Conservation (phyloP, 2,329 filamentous ascomycete species). For the Claviceps maximensis region DNA sequence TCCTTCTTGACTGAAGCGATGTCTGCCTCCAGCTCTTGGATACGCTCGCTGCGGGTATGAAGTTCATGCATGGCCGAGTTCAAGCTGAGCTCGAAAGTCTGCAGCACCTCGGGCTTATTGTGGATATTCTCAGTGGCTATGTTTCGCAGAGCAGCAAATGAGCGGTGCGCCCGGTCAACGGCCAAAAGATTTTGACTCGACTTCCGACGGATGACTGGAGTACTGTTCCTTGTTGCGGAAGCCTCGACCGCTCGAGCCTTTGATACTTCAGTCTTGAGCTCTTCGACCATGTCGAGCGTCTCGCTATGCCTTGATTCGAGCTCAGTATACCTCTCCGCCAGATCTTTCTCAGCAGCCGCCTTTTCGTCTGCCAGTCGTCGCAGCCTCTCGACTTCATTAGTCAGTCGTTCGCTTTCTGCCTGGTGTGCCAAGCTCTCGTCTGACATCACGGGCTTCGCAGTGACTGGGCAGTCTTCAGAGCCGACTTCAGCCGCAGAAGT, state of each 20-base stretch:
- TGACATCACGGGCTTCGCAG: constrained; percentile 28
- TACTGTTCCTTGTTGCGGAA: constrained; percentile 49
- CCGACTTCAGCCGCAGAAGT: constrained; percentile 43
- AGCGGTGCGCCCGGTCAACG: constrained; percentile 82
- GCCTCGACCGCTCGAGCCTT: constrained; percentile 54
- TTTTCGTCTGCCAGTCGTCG: constrained; percentile 61
- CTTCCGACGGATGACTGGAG: constrained; percentile 79
- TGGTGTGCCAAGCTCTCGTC: constrained; percentile 25
- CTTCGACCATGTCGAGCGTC: constrained; percentile 74
- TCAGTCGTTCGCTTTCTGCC: constrained; percentile 29
- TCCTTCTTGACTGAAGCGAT: constrained; percentile 77
- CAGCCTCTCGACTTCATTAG: constrained; percentile 58
- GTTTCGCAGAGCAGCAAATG: constrained; percentile 78
- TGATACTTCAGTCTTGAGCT: constrained; percentile 75
- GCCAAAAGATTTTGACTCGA: constrained; percentile 80
- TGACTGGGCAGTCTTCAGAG: constrained; percentile 28
- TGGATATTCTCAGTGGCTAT: constrained; percentile 82
- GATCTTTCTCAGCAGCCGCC: constrained; percentile 57
- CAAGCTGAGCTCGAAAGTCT: constrained; percentile 84
- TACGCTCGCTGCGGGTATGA: constrained; percentile 72
- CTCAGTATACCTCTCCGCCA: constrained; percentile 69
- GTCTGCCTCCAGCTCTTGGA: constrained; percentile 79
- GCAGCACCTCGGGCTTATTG: constrained; percentile 66
- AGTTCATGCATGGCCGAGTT: constrained; percentile 89
- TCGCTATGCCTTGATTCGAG: constrained; percentile 72